Evolutionary conservation across 768 basidiomycete species (phyloP), one percentile per base, ranked within the genome.

Genomic region (Rhodotorula paludigena): DNA sequence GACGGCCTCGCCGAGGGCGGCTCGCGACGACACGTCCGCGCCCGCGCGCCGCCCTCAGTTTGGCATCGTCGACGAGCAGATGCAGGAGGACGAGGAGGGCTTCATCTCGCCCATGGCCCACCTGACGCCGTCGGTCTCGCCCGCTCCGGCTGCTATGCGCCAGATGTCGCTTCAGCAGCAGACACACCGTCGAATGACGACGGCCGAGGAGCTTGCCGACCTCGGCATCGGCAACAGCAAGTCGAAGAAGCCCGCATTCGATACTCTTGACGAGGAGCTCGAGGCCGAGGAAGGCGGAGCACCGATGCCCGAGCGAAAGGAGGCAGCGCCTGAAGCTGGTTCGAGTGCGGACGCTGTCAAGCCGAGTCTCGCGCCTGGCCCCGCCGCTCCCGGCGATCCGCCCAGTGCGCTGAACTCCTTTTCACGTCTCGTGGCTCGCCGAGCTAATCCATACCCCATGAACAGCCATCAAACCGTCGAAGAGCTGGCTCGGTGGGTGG

Each of bases 161-260:
- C 30, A 32, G 25, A 15, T n/a, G 5, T 10, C 16, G 23, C 33
- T 49, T 16, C 66, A 60, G 55, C 35, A 53, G 39, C 57, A 52
- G 51, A 55, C 61, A 33, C 68, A 69, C 60, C 57, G 59, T 3
- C 60, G 68, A 4, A 73, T 65, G 68, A 69, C 68, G 16, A 73
- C 72, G 2, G 59, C 48, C 9, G 59, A 88, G 2, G 87, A 88
- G 20, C 86, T 86, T 1, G 92, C 94, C 51, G 92, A 96, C 75
- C 83, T 99, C 57, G 96, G 96, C 1, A 83, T 98, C 68, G 91
- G 92, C 5, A 99, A 98, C 75, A 68, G 71, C n/a, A 82, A 83
- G 54, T 77, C 70, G 28, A 83, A 79, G 45, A 69, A 70, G 64
- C 68, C 68, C 1, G 59, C 55, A 1, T 73, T 69, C 53, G 65